Base-by-base conservation (phyloP, 1,139 yeast genomes). In the Kodamaea arcana region DNA sequence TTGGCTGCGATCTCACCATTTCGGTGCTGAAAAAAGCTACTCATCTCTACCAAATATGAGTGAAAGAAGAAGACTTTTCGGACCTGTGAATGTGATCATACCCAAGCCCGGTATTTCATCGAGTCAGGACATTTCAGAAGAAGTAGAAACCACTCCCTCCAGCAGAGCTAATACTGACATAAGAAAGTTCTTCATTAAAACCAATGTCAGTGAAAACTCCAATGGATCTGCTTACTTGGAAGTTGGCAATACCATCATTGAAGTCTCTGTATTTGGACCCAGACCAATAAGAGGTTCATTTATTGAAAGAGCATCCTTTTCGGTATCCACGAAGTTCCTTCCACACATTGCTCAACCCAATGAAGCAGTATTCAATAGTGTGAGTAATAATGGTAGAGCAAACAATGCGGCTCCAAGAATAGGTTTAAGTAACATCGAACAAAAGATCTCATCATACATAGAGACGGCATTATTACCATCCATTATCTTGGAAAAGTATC, bases 191-290 rank as follows among this genome's bases (percentile, higher is more conserved):
- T 75, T 71, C 51, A 54, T 83, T 31, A 72, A 80, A 47, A 75
- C 80, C 4, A 85, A 86, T 2, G 61, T 62, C 18, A 77, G 83
- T 15, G 73, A 76, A 27, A 85, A 84, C 46, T 83, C 92, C 30
- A 83, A 81, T 50, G 97, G 97, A 2, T 86, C 95, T 8, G 75
- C 94, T 10, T 84, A 82, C 48, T 55, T 86, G 25, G 97, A 90
- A 56, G 69, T 74, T 10, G 83, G 75, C 12, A 72, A 72, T 33
- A 75, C 78, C 21, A 69, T 80, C 27, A 61, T 88, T 6, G 78
- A 83, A 41, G 81, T 82, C 1, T 73, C 88, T 2, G 82, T 90
- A 0, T 86, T 82, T 57, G 97, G 97, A 0, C 97, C 97, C 9
- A 72, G 92, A 45, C 96, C 97, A 5, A 80, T 84, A 32, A 69